Percentiles rank a stretch among this genome's conserved stretches.
Evolutionary conservation across 805 yeast genomes (phyloP).

Genomic region (Lipomyces yamadae): DNA sequence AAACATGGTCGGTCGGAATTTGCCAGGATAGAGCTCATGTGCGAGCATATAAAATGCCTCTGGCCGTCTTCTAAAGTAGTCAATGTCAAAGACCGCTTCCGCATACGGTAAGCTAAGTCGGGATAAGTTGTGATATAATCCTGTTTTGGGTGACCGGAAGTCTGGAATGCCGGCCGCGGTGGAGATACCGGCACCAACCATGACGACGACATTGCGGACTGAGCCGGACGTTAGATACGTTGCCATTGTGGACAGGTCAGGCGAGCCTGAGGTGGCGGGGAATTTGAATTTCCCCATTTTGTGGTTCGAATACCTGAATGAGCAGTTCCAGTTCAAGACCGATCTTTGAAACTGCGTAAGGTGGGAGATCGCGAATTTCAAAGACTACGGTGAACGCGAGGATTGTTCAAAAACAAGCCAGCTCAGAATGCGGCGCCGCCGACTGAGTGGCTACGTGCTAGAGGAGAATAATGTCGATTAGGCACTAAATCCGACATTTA

Average conservation of each 20-base stretch:
- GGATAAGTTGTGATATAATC: slow-evolving; percentile 75
- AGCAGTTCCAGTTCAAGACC: no score
- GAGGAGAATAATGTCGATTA: no score
- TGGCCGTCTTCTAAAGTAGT: slow-evolving; percentile 74
- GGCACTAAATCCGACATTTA: no score
- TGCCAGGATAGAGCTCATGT: slow-evolving; percentile 85
- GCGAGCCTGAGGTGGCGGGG: slow-evolving; percentile 7
- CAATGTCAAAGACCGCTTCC: slow-evolving; percentile 94
- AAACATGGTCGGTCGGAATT: slow-evolving; percentile 79
- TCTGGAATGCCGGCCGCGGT: slow-evolving; percentile 96
- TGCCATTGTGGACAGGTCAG: slow-evolving; percentile 28
- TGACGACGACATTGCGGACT: slow-evolving; percentile 31
- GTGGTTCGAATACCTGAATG: not conserved
- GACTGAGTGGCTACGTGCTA: no score
- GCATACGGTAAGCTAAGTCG: slow-evolving; percentile 82
- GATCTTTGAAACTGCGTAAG: no score
- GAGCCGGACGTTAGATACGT: slow-evolving; percentile 21
- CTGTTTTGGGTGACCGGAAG: slow-evolving; percentile 85
- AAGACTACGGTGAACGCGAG: no score
- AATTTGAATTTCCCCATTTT: slow-evolving; percentile 12
- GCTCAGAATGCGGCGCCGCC: no score
- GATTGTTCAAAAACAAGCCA: no score
- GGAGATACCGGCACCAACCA: slow-evolving; percentile 91
- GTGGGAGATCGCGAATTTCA: not conserved
- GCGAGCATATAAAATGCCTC: slow-evolving; percentile 85